Evolutionary conservation across 1,139 yeast genomes (phyloP).

Genomic region (Pichia sp.): DNA sequence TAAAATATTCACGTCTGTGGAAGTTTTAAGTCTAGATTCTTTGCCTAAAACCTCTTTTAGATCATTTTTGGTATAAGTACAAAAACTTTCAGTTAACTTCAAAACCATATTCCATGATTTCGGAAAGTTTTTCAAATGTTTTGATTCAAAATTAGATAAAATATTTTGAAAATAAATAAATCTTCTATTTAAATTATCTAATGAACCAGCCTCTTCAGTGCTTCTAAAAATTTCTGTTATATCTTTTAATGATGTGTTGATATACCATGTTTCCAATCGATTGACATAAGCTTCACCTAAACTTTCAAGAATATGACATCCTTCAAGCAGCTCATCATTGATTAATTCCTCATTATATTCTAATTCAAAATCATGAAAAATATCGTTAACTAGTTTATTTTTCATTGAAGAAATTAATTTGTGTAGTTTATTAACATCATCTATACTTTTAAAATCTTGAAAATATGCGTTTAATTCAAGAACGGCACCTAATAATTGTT

Average conservation of each 20-base stretch:
- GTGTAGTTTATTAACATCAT: slow-evolving; percentile 69
- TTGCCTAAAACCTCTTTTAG: slow-evolving; percentile 41
- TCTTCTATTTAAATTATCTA: slow-evolving; percentile 78
- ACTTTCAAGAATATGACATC: slow-evolving; percentile 67
- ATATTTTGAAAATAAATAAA: slow-evolving; percentile 76
- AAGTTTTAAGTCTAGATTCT: slow-evolving; percentile 27
- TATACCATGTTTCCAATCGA: slow-evolving; percentile 68
- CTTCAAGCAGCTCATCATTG: slow-evolving; percentile 42
- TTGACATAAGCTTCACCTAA: slow-evolving; percentile 57
- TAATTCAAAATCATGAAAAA: slow-evolving; percentile 65
- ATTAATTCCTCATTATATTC: slow-evolving; percentile 29
- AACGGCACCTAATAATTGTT: slow-evolving; percentile 67
- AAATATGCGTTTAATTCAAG: slow-evolving; percentile 72
- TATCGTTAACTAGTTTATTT: slow-evolving; percentile 60
- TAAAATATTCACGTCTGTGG: slow-evolving; percentile 49
- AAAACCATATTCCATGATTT: slow-evolving; percentile 63
- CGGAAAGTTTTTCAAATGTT: slow-evolving; percentile 55
- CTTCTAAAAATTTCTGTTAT: slow-evolving; percentile 67
- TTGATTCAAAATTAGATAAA: slow-evolving; percentile 47
- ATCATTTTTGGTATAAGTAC: slow-evolving; percentile 65
- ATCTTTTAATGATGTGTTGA: slow-evolving; percentile 64
- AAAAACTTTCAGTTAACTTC: slow-evolving; percentile 56
- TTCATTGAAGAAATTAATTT: slow-evolving; percentile 60
- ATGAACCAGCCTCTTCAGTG: slow-evolving; percentile 87
- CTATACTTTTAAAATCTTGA: slow-evolving; percentile 76